These are phyloP conservation scores for Acacia confusa DNA, from an alignment of 306 rosid genomes.

Conservation along the genomic window DNA sequence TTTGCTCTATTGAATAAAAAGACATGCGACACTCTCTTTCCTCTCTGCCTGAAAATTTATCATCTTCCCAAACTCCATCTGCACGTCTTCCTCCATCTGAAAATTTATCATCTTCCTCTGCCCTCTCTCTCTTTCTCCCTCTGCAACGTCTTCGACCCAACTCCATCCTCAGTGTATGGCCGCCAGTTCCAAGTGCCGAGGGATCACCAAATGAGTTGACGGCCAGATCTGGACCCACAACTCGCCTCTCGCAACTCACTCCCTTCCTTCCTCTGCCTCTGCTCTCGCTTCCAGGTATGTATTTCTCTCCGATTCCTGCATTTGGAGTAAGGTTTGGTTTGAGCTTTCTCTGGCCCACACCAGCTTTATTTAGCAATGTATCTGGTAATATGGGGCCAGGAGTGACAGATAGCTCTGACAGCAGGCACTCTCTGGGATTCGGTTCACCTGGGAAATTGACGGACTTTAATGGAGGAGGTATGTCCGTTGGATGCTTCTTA, in stretches of 20 bases:
- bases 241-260: slow-evolving; percentile 32
- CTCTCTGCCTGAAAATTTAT: no score
- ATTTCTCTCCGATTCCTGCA: background rate
- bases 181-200: slow-evolving; percentile 83
- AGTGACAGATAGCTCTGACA: slow-evolving; percentile 49
- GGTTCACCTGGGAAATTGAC: slow-evolving; percentile 49
- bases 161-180: slow-evolving; percentile 67
- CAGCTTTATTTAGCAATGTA: slow-evolving; percentile 39
- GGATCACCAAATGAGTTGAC: slow-evolving; percentile 56
- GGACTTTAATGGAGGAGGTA: slow-evolving; percentile 72
- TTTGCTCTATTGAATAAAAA: no score
- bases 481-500: slow-evolving; percentile 13
- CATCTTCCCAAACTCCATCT: no score
- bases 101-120: no score
- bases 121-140: no score
- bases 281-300: slow-evolving; percentile 46
- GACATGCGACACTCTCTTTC: no score
- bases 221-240: slow-evolving; percentile 61
- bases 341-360: background rate
- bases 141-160: background rate
- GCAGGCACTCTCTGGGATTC: slow-evolving; percentile 53
- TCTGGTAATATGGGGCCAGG: slow-evolving; percentile 53
- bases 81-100: no score
- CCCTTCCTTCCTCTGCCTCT: slow-evolving; percentile 23
- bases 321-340: background rate